These are phyloP conservation scores for Hypoxylon sp. DNA, from an alignment of 2,329 filamentous ascomycete genomes.

Conservation along the genomic window DNA sequence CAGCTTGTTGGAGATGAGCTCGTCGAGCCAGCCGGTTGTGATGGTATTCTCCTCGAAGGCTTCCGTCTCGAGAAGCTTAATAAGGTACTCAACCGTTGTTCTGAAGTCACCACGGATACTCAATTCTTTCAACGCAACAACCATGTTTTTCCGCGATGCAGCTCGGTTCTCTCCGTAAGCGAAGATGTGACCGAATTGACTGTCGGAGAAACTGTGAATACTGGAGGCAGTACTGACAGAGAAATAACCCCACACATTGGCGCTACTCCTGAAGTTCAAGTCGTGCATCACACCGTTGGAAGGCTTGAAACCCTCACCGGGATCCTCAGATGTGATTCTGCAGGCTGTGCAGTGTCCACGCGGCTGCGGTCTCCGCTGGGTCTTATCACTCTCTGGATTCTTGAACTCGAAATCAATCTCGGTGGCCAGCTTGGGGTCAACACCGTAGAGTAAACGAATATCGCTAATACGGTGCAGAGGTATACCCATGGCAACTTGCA, in stretches of 20 bases:
- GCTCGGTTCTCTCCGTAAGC: constrained; percentile 98
- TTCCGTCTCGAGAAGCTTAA: constrained; percentile 97
- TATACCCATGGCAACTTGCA: constrained; percentile 99
- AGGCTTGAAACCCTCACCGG: constrained; percentile 99
- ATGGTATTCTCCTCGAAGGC: constrained; percentile 99
- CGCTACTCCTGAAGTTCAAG: constrained; percentile 98
- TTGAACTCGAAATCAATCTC: constrained; percentile 98
- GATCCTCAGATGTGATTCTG: constrained; percentile 98
- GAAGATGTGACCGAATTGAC: constrained; percentile 99
- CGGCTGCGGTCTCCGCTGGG: constrained; percentile 89
- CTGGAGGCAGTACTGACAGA: constrained; percentile 96
- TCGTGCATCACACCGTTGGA: constrained; percentile 99
- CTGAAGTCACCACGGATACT: constrained; percentile 99
- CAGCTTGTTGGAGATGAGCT: constrained; percentile 97
- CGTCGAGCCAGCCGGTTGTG: constrained; percentile 97
- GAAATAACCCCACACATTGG: constrained; percentile 99
- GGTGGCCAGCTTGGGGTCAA: constrained; percentile 87
- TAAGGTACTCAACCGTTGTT: constrained; percentile 98
- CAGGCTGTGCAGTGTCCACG: constrained; percentile 98
- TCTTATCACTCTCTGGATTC: constrained; percentile 83
- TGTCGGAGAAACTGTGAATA: constrained; percentile 99
- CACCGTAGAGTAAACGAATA: constrained; percentile 95
- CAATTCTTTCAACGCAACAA: constrained; percentile 96
- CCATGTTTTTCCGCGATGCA: constrained; percentile 98
- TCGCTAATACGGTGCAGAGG: constrained; percentile 95